phyloP scores from a whole-genome alignment of 306 rosid species.

The Pterocarpus macrocarpus region DNA sequence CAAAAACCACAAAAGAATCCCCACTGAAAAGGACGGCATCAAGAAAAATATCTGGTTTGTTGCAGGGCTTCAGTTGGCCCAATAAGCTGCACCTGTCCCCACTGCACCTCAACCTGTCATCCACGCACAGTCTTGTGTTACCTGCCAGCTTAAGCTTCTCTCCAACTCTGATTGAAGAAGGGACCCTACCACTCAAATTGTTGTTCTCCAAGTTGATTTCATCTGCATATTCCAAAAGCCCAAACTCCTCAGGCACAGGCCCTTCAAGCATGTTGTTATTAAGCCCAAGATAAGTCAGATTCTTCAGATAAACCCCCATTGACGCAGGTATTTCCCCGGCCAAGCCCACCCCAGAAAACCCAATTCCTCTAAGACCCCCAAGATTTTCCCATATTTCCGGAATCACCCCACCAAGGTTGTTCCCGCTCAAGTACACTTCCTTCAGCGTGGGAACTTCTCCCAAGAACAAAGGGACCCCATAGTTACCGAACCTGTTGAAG shows the following conservation, averaged over 20 bases:
- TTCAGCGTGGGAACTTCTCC: conserved; percentile 60
- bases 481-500: conserved; percentile 67
- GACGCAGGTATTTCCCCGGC: conserved; percentile 74
- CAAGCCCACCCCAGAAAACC: conserved; percentile 69
- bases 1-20: conserved; percentile 52
- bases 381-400: conserved; percentile 80
- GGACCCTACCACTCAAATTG: conserved; percentile 71
- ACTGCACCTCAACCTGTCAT: conserved; percentile 26
- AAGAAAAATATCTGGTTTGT: conserved; percentile 37
- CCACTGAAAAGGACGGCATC: conserved; percentile 55
- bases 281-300: conserved; percentile 70
- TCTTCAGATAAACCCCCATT: conserved; percentile 71
- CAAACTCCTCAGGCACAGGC: conserved; percentile 70
- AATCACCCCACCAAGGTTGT: conserved; percentile 72
- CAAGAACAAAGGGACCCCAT: conserved; percentile 70
- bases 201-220: conserved; percentile 90
- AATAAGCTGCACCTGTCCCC: conserved; percentile 33
- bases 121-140: conserved; percentile 71
- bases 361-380: conserved; percentile 58
- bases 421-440: conserved; percentile 79
- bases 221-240: conserved; percentile 52
- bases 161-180: conserved; percentile 54
- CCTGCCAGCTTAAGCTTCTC: conserved; percentile 66
- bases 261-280: conserved; percentile 82
- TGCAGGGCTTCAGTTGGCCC: conserved; percentile 58